phyloP scores from a whole-genome alignment of 1,284 basidiomycete genomes.

The Ceratorhiza oryzae-sativae region DNA sequence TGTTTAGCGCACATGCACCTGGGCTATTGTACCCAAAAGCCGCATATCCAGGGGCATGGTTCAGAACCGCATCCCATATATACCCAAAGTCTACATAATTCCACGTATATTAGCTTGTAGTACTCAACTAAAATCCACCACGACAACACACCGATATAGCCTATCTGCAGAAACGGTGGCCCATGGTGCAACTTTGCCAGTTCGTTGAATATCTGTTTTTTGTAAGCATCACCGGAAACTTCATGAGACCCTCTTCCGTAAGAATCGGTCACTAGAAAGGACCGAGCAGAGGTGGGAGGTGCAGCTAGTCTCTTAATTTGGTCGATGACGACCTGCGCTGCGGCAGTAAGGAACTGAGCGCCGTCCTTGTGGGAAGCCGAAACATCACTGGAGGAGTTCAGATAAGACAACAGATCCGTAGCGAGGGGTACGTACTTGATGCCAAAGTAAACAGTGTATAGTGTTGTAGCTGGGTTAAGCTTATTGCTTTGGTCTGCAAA shows the following conservation, averaged over 20 bases:
- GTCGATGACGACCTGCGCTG: conserved; percentile 51
- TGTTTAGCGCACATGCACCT: conserved; percentile 50
- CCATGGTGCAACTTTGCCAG: conserved; percentile 47
- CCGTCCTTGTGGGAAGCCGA: conserved; percentile 49
- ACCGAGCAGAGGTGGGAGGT: conserved; percentile 55
- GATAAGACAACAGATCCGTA: not conserved
- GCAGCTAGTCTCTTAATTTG: conserved; percentile 53
- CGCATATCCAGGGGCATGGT: conserved; percentile 53
- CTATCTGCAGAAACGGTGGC: conserved; percentile 51
- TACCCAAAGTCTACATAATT: conserved; percentile 50
- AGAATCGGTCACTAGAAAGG: conserved; percentile 58
- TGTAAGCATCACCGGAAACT: conserved; percentile 55
- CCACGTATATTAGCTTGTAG: not conserved
- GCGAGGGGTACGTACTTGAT: conserved; percentile 49
- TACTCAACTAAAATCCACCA: not conserved
- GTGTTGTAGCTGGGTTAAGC: conserved; percentile 50
- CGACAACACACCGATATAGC: conserved; percentile 52
- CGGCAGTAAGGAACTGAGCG: conserved; percentile 51
- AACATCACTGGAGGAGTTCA: conserved; percentile 46
- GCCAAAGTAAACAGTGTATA: conserved; percentile 54
- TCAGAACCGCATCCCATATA: conserved; percentile 58
- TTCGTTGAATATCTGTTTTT: conserved; percentile 54
- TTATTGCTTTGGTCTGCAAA: conserved; percentile 50
- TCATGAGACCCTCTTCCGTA: conserved; percentile 57
- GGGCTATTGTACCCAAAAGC: conserved; percentile 59